phyloP scores from a whole-genome alignment of 2,329 filamentous ascomycete species.

The Cladophialophora carrionii region DNA sequence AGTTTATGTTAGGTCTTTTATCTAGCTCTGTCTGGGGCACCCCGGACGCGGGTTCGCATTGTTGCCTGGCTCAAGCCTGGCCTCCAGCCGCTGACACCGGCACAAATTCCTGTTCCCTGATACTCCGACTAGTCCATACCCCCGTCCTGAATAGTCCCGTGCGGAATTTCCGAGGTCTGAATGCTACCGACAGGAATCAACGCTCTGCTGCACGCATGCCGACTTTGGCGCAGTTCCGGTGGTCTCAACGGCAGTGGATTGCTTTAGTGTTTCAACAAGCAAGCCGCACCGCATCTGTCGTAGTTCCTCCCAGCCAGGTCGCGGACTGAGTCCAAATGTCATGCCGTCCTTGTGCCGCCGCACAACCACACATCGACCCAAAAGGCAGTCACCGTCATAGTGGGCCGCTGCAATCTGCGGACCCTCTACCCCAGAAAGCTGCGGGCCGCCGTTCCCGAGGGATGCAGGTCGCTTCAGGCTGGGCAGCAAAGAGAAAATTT shows the following conservation, averaged over 20 bases:
- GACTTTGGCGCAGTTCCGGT: neutral
- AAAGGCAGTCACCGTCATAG: neutral
- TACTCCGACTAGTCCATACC: neutral
- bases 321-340: neutral
- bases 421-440: slow-evolving; percentile 1
- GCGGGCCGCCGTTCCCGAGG: neutral
- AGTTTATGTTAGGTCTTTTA: neutral
- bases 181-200: neutral
- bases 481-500: slow-evolving; percentile 2
- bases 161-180: neutral
- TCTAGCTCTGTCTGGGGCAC: neutral
- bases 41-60: too few relatives aligned
- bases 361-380: neutral
- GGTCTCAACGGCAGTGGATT: neutral
- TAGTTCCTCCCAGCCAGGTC: neutral
- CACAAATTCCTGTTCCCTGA: neutral
- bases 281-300: slow-evolving; percentile 6
- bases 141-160: neutral
- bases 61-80: neutral
- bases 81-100: neutral
- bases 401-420: neutral
- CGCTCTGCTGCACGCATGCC: neutral
- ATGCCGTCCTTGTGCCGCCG: neutral
- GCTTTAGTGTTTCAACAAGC: neutral
- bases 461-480: neutral